Conservation (phyloP, 768 basidiomycete genomes). For the Mycena alexandri region DNA sequence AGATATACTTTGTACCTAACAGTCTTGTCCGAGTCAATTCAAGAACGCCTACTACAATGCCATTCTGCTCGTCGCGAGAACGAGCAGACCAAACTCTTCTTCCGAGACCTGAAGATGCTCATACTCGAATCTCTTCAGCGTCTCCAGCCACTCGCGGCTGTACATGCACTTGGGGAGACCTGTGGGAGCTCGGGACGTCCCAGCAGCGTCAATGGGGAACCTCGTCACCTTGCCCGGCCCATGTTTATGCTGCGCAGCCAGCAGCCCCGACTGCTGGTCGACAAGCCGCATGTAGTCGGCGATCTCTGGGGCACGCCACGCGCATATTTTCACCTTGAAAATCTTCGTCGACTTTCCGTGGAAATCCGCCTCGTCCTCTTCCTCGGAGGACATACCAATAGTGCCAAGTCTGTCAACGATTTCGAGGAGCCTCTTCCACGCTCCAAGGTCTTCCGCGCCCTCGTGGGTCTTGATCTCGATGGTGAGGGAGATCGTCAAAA, state of each 20-base stretch:
- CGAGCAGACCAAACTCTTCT: conserved; percentile 12
- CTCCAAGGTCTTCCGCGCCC: not conserved
- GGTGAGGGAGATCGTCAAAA: not conserved
- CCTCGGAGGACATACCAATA: conserved; percentile 20
- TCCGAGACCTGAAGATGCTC: conserved; percentile 10
- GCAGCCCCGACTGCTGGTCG: not conserved
- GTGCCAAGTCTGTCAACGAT: not conserved
- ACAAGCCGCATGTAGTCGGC: conserved; percentile 9
- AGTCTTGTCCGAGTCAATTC: conserved; percentile 14
- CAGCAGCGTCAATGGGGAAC: not conserved
- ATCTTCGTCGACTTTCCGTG: not conserved
- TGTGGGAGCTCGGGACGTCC: not conserved
- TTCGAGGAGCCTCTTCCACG: conserved; percentile 11
- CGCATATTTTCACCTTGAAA: conserved; percentile 16
- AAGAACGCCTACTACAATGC: not conserved
- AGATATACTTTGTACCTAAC: conserved; percentile 14
- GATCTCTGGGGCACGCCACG: conserved; percentile 21
- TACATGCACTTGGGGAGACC: conserved; percentile 21
- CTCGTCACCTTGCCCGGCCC: not conserved
- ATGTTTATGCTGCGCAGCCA: not conserved
- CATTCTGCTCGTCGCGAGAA: conserved; percentile 21
- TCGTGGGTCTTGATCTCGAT: conserved; percentile 8
- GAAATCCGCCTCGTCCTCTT: conserved; percentile 3
- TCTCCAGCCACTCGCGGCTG: conserved; percentile 11
- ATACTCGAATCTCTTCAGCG: not conserved